These are phyloP conservation scores for Pythium biforme DNA, from an alignment of 352 stramenopile genomes.

Conservation along the genomic window DNA sequence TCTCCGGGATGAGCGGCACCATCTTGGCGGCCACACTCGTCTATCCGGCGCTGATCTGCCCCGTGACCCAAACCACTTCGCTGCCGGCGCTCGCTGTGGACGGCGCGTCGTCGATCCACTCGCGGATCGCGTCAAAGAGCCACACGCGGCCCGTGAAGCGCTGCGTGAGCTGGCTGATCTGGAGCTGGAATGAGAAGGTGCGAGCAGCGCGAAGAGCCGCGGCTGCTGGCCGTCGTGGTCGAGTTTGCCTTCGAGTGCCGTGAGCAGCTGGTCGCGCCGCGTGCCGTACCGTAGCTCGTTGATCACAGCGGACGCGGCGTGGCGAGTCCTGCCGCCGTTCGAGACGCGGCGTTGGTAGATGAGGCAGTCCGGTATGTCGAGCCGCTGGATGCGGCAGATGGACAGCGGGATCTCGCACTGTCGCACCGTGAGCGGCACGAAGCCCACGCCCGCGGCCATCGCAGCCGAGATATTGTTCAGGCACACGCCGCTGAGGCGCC, in stretches of 20 bases:
- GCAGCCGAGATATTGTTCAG: slow-evolving; percentile 78
- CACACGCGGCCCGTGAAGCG: slow-evolving; percentile 61
- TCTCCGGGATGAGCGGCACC: slow-evolving; percentile 65
- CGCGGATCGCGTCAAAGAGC: slow-evolving; percentile 48
- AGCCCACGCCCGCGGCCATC: slow-evolving; percentile 63
- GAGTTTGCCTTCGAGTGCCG: slow-evolving; percentile 53
- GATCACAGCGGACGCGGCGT: slow-evolving; percentile 26
- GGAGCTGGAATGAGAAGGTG: slow-evolving; percentile 66
- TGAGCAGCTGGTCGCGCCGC: slow-evolving; percentile 52
- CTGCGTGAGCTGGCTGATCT: slow-evolving; percentile 71
- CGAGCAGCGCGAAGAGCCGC: slow-evolving; percentile 59
- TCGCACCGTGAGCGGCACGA: slow-evolving; percentile 72
- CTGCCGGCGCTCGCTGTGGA: no score
- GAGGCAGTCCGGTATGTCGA: slow-evolving; percentile 71
- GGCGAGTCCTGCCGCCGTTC: background rate
- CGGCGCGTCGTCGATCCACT: slow-evolving; percentile 42
- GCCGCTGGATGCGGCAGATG: slow-evolving; percentile 82
- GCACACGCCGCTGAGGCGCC: slow-evolving; percentile 54
- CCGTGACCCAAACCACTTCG: slow-evolving; percentile 71
- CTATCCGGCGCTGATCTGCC: slow-evolving; percentile 69
- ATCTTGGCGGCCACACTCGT: slow-evolving; percentile 61
- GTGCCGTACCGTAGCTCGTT: slow-evolving; percentile 56
- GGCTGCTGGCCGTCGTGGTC: slow-evolving; percentile 76
- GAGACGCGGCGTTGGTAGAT: slow-evolving; percentile 35
- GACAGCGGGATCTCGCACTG: slow-evolving; percentile 75